A percentile compares a stretch with the other conserved stretches of the same genome.
These are phyloP conservation scores for Lachancea dasiensis DNA, from an alignment of 805 yeast genomes.

Conservation along the genomic window DNA sequence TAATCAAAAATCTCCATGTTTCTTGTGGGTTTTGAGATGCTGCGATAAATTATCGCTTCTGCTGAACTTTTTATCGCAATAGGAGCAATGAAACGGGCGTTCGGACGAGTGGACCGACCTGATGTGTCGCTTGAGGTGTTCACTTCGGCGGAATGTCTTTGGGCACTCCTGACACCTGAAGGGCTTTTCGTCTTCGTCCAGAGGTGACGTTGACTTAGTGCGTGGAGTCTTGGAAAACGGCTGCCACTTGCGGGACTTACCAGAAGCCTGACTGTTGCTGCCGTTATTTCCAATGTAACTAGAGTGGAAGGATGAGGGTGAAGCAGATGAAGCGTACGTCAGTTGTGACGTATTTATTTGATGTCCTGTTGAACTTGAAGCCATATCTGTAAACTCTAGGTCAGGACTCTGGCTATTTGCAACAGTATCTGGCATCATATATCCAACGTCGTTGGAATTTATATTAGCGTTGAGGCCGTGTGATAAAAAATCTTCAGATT, in stretches of 20 bases:
- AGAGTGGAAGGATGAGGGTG: conserved; percentile 7
- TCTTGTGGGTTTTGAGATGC: conserved; percentile 50
- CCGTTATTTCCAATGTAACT: not conserved
- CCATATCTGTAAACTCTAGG: not conserved
- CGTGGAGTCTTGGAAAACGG: conserved; percentile 9
- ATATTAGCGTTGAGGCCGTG: not conserved
- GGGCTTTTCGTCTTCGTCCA: conserved; percentile 32
- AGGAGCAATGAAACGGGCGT: conserved; percentile 52
- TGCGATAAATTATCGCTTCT: conserved; percentile 63
- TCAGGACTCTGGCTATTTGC: not conserved
- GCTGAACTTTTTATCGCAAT: conserved; percentile 57
- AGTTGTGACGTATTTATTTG: conserved; percentile 1
- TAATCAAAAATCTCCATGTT: conserved; percentile 25
- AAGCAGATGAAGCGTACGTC: conserved; percentile 2
- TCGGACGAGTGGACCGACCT: conserved; percentile 58
- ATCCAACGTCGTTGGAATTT: not conserved
- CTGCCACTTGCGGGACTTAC: conserved; percentile 6
- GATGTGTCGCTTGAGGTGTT: conserved; percentile 61
- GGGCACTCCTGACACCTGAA: conserved; percentile 35
- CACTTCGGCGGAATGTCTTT: conserved; percentile 52
- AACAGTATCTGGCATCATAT: conserved; percentile 6
- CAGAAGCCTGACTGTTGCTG: conserved; percentile 1
- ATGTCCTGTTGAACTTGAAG: conserved; percentile 2
- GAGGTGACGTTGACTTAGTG: conserved; percentile 11
- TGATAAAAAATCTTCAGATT: conserved; percentile 3